Base-by-base conservation (phyloP, 305 asterid genomes). In the Solanum hybrid region DNA sequence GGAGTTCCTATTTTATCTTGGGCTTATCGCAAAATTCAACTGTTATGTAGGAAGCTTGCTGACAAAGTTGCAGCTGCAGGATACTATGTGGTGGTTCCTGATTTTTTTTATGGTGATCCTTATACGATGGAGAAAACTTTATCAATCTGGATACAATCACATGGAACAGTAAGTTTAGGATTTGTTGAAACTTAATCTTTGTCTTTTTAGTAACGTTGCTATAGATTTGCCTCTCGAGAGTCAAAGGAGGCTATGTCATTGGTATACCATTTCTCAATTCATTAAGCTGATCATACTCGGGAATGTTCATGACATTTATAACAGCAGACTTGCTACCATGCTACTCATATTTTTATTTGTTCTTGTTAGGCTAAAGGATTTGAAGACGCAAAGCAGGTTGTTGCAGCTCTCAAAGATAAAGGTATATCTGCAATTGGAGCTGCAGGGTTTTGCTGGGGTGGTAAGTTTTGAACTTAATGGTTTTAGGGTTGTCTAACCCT, bases 381-480 rank as follows among this genome's bases (percentile, higher is more conserved):
- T 73, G 91, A 81, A 78, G 92, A 90, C 64, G 92, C 92, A 42
- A 89, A 77, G n/a, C 27, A 12, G 19, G 89, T 92, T 15, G 80
- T 92, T 89, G 69, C 60, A 69, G 92, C 78, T 87, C 36, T 90
- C 60, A 92, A 87, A 88, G 72, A 40, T 42, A 85, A 79, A 64
- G 91, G 91, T 29, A 75, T 90, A 17, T 45, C 85, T 35, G 31
- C 88, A 4, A 42, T 92, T 45, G 93, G 92, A 75, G 93, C 92
- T 27, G 93, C 91, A 56, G 92, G 93, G 40, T 92, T 90, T 81
- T 92, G 93, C 91, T 92, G 92, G 92, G 93, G 92, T 85, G 93
- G 93, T 92, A 71, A 56, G 91, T 72, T 75, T 92, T 79, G 92
- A 91, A 35, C 91, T 91, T 82, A 69, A 82, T 45, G 91, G 89